Evolutionary conservation across 2,329 filamentous ascomycete genomes (phyloP), one percentile per base, ranked within the genome.

Genomic region (Aspergillus sp.): DNA sequence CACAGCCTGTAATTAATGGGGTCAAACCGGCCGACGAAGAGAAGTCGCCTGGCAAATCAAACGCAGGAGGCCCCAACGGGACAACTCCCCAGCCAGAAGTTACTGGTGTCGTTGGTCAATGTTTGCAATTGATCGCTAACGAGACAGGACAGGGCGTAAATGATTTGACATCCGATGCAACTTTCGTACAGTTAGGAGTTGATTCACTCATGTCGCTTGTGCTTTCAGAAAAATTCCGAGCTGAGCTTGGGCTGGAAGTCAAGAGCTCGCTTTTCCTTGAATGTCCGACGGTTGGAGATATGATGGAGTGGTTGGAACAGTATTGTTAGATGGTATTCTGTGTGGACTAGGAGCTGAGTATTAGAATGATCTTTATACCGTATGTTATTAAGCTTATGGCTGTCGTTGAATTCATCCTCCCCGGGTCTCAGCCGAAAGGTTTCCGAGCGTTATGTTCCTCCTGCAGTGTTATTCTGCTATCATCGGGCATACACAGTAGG

Each of bases 181-280:
- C 37, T 7, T 72, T 75, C 44, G 62, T 62, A 2, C 61, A 69
- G 21, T 49, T 76, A 3, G 74, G 73, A 4, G 62, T 78, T 31
- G 75, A 77, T 57, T 72, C 68, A 17, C 63, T 77, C 8, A 66
- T 77, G 67, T 68, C 65, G 4, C 62, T 77, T 2, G 70, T 73
- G 3, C 66, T 77, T 12, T 56, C 69, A 0, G 68, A 69, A 23
- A 73, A 72, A 53, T 70, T 76, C 48, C 56, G 67, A 1, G 59
- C 58, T 2, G 64, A 75, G 47, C 63, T 77, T 15, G 64, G 62
- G 3, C 47, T 76, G 2, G 66, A 70, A 27, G 58, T 74, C 15
- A 58, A 69, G 45, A 62, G 65, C 45, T 62, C 62, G 12, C 21
- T 68, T 5, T 68, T 68, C 40, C 52, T 68, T 11, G 64, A 68